Conservation (phyloP, 129 eudicot species). For the Escallonia herrerae region DNA sequence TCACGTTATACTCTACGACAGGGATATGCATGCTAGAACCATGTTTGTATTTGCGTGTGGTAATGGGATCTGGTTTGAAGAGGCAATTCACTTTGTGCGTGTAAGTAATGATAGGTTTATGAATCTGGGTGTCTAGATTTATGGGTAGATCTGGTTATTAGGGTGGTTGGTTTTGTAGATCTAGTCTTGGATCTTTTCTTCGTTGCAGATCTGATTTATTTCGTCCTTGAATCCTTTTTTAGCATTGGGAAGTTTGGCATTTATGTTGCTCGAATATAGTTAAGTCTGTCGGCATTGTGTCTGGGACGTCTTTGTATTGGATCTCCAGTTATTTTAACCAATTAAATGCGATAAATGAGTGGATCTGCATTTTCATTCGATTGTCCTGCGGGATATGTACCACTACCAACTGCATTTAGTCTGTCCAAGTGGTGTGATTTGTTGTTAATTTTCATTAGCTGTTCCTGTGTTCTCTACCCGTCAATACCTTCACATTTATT, state of each 20-base stretch:
- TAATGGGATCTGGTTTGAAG: too few relatives aligned
- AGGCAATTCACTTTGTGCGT: not conserved
- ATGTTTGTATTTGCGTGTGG: not conserved
- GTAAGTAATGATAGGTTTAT: not conserved
- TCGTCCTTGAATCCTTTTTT: not conserved
- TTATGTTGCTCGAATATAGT: not conserved
- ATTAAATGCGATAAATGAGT: not conserved
- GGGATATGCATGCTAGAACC: not conserved
- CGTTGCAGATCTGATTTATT: constrained; percentile 19
- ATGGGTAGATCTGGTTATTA: constrained; percentile 19
- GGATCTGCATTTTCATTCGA: too few relatives aligned
- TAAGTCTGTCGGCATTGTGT: constrained; percentile 5
- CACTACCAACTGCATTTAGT: too few relatives aligned
- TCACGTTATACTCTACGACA: not conserved
- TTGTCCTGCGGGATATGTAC: too few relatives aligned
- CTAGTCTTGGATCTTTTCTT: constrained; percentile 15
- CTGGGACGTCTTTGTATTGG: not conserved
- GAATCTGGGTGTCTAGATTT: not conserved
- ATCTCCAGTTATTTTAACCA: constrained; percentile 4
- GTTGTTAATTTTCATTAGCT: too few relatives aligned
- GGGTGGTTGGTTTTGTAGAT: constrained; percentile 27
- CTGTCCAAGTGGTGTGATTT: too few relatives aligned
- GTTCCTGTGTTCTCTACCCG: too few relatives aligned
- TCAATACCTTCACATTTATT: too few relatives aligned
- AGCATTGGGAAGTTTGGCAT: not conserved